Evolutionary conservation across 1,284 basidiomycete species (phyloP), one percentile per base, ranked within the genome.

Genomic region (Fistulinella staudtii): DNA sequence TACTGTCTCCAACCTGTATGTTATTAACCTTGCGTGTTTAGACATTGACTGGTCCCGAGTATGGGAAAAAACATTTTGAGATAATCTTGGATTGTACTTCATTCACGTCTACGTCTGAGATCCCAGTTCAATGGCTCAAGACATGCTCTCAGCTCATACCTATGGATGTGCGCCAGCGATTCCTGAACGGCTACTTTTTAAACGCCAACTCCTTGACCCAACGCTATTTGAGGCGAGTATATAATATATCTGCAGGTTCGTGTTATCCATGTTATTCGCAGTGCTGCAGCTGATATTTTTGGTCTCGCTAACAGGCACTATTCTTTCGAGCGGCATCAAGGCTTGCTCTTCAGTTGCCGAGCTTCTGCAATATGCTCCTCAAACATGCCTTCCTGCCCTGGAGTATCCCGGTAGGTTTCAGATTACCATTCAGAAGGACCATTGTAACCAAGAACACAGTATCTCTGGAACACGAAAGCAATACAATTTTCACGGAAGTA

Each of bases 71-170:
- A 33, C 52, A 65, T 11, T 90, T 87, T 59, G 85, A 92, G 46
- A 67, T 94, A 23, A 77, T 94, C 53, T 65, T 93, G 38, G 92
- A 93, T 58, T 86, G 86, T 64, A 93, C 91, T 20, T 80, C 77
- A 17, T 92, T 92, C 61, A 77, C 82, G 2, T 71, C 85, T 6
- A 74, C 78, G 5, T 89, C 84, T 0, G 89, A 93, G 63, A 71
- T 92, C 13, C 90, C 90, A 0, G 69, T 88, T 9, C 80, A 86
- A 49, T 93, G 88, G 86, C 63, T 92, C 39, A 90, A 87, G 60
- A 82, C 82, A 46, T 85, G 83, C 36, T 74, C 85, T 7, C 89
- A 93, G 59, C 72, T 92, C 36, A 80, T 89, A 51, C 90, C 91
- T 7, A 64, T 64, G 27, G 84, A 89, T 52, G 72, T 89, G 45